Conservation (phyloP, 1,284 basidiomycete genomes). For the Ustilago trichophora region DNA sequence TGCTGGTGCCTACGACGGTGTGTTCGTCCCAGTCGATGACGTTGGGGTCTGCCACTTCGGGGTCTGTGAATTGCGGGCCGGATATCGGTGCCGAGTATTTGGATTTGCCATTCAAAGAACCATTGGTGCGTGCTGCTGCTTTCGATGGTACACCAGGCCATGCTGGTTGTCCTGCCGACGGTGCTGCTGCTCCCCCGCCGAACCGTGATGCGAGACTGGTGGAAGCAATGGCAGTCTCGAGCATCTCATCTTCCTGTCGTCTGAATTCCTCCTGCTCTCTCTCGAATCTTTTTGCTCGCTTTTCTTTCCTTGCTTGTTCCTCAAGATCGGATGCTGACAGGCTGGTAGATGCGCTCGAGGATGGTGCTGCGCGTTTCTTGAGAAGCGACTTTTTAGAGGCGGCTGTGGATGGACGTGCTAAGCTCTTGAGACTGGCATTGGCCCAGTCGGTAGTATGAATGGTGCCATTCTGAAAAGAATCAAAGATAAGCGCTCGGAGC, state of each 20-base stretch:
- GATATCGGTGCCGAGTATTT: constrained; percentile 11
- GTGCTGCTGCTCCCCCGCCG: constrained; percentile 12
- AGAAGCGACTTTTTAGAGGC: constrained; percentile 21
- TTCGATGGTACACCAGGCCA: constrained; percentile 25
- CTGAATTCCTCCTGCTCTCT: constrained; percentile 55
- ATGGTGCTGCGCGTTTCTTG: constrained; percentile 36
- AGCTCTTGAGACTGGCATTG: constrained; percentile 82
- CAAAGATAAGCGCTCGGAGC: constrained; percentile 67
- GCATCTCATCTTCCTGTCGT: constrained; percentile 43
- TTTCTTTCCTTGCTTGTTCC: constrained; percentile 57
- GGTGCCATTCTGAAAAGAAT: constrained; percentile 72
- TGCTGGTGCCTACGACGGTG: constrained; percentile 91
- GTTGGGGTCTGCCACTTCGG: constrained; percentile 67
- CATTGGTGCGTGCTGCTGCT: neutral
- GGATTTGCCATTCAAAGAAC: constrained; percentile 7
- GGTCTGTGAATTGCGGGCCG: constrained; percentile 17
- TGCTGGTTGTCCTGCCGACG: constrained; percentile 6
- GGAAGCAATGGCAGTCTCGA: constrained; percentile 48
- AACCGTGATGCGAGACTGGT: constrained; percentile 49
- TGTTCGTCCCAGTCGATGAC: constrained; percentile 95
- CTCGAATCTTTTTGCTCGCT: constrained; percentile 64
- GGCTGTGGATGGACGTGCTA: constrained; percentile 40
- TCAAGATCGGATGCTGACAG: constrained; percentile 23
- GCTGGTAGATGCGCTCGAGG: neutral
- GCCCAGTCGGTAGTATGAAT: constrained; percentile 90